A percentile compares a stretch with the other conserved stretches of the same genome.
phyloP scores from a whole-genome alignment of 805 yeast genomes.

The Candida broadrunensis region DNA sequence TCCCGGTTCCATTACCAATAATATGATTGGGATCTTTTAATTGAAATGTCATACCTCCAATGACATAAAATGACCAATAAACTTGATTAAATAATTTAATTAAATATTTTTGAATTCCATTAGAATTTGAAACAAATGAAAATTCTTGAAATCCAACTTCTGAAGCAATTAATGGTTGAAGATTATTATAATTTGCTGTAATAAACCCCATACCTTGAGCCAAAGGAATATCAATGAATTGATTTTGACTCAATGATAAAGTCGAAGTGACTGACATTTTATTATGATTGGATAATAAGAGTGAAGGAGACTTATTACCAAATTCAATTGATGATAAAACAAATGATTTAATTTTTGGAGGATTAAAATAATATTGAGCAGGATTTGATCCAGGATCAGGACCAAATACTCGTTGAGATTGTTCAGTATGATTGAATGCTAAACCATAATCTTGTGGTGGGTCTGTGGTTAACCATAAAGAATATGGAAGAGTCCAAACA shows the following conservation, averaged over 20 bases:
- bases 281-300: constrained; percentile 21
- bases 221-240: constrained; percentile 50
- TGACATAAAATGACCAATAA: constrained; percentile 65
- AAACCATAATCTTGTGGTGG: constrained; percentile 52
- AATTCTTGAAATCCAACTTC: constrained; percentile 62
- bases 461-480: constrained; percentile 61
- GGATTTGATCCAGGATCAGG: constrained; percentile 54
- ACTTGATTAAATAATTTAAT: constrained; percentile 54
- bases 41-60: constrained; percentile 21
- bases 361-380: constrained; percentile 63
- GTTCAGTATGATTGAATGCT: constrained; percentile 62
- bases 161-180: constrained; percentile 56
- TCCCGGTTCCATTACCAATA: constrained; percentile 23
- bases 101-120: constrained; percentile 48
- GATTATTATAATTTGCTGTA: constrained; percentile 54
- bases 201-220: constrained; percentile 82
- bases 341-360: constrained; percentile 62
- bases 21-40: constrained; percentile 36
- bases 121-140: constrained; percentile 30
- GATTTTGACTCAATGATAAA: constrained; percentile 33
- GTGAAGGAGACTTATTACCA: constrained; percentile 11
- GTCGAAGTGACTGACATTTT: constrained; percentile 31
- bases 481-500: constrained; percentile 80
- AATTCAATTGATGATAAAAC: constrained; percentile 36
- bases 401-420: constrained; percentile 64